Evolutionary conservation across 2,329 filamentous ascomycete genomes (phyloP).

Genomic region (Waltergamsia citrina): DNA sequence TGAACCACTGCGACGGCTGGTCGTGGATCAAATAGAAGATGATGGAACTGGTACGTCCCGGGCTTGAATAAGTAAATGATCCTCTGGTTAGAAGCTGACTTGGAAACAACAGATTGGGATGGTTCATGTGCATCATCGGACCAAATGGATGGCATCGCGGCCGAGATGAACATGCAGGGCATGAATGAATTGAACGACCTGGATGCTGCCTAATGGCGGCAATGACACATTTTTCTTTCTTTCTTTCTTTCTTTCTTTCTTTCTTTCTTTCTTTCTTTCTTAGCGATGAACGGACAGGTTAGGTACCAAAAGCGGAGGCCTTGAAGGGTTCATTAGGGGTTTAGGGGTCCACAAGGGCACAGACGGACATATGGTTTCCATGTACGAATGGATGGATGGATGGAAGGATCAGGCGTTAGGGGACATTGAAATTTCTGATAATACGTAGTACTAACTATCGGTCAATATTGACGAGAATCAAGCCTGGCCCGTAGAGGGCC

Average conservation of each 20-base stretch:
- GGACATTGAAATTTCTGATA: no score
- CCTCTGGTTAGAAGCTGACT: not conserved
- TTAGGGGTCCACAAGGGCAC: no score
- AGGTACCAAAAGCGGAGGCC: no score
- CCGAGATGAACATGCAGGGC: conserved; percentile 31
- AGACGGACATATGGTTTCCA: no score
- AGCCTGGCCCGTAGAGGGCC: no score
- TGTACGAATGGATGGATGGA: no score
- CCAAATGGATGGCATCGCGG: conserved; percentile 37
- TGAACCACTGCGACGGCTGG: conserved; percentile 40
- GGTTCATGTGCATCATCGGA: conserved; percentile 46
- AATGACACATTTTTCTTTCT: not conserved
- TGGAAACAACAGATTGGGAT: conserved; percentile 44
- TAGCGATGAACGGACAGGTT: no score
- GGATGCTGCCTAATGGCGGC: not conserved
- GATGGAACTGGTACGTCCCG: conserved; percentile 48
- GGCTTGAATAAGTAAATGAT: not conserved
- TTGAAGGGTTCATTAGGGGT: no score
- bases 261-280: not conserved
- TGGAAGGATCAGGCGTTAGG: no score
- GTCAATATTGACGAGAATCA: no score
- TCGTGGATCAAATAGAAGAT: conserved; percentile 48
- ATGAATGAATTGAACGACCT: conserved; percentile 27
- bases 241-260: conserved; percentile 2
- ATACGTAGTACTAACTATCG: no score